phyloP scores from a whole-genome alignment of 2,329 filamentous ascomycete genomes.

The Westerdykella ornata region DNA sequence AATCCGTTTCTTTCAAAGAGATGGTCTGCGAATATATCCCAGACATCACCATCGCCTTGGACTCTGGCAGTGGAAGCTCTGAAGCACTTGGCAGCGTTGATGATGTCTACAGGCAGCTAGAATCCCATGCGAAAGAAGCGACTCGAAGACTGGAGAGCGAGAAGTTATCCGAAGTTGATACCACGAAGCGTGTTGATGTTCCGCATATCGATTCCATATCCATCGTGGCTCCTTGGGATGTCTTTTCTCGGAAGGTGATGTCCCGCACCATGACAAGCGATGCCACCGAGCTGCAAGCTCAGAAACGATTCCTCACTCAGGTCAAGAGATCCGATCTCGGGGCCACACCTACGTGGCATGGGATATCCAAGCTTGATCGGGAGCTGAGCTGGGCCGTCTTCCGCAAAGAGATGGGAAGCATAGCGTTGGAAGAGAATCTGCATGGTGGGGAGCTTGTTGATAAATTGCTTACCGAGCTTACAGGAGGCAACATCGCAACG shows the following conservation, averaged over 20 bases:
- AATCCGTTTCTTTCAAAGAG: conserved; percentile 37
- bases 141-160: conserved; percentile 39
- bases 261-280: background rate
- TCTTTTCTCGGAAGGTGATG: conserved; percentile 16
- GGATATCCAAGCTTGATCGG: conserved; percentile 35
- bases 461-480: conserved; percentile 33
- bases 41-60: conserved; percentile 20
- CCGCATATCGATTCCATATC: conserved; percentile 43
- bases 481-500: conserved; percentile 31
- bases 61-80: conserved; percentile 3
- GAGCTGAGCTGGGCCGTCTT: conserved; percentile 47
- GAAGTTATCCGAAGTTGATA: conserved; percentile 43
- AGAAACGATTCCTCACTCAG: conserved; percentile 28
- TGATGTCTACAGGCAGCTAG: conserved; percentile 31
- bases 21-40: conserved; percentile 33
- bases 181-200: conserved; percentile 44
- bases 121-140: conserved; percentile 34
- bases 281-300: conserved; percentile 24
- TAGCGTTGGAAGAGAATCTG: conserved; percentile 36
- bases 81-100: conserved; percentile 27
- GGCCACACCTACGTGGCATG: conserved; percentile 36
- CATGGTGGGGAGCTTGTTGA: conserved; percentile 37
- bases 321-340: conserved; percentile 31
- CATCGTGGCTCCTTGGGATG: conserved; percentile 45
- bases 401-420: conserved; percentile 33